A percentile compares a stretch with the other conserved stretches of the same genome.
Conservation (phyloP, 2,329 filamentous ascomycete genomes). For the Cephalotrichum gorgonifer region DNA sequence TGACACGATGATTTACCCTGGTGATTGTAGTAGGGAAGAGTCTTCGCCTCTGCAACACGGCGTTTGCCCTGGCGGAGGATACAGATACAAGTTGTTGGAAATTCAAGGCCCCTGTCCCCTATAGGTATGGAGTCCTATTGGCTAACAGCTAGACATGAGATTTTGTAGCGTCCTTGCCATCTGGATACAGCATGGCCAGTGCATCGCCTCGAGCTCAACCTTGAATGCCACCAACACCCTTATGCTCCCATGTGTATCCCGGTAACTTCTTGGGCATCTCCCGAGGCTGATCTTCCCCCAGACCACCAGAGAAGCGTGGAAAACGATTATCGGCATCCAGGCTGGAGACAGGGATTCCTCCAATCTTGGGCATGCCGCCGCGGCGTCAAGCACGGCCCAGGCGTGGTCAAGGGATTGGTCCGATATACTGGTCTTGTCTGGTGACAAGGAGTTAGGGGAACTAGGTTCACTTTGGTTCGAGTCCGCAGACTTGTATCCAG, state of each 20-base stretch:
- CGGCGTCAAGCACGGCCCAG: background rate
- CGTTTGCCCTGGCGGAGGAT: no score
- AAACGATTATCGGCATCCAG: background rate
- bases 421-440: background rate
- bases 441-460: background rate
- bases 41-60: no score
- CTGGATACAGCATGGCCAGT: background rate
- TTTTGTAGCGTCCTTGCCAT: background rate
- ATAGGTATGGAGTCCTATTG: background rate
- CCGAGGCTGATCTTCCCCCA: background rate
- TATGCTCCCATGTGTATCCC: background rate
- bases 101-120: no score
- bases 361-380: background rate
- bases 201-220: background rate
- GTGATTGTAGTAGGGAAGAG: no score
- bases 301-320: background rate
- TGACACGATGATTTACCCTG: no score
- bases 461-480: background rate
- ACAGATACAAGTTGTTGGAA: no score
- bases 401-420: background rate
- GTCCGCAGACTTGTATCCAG: background rate
- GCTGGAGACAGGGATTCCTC: background rate
- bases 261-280: background rate
- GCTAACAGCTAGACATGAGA: background rate
- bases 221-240: background rate